These are phyloP conservation scores for Fusarium falciforme DNA, from an alignment of 2,329 filamentous ascomycete genomes.

Conservation along the genomic window DNA sequence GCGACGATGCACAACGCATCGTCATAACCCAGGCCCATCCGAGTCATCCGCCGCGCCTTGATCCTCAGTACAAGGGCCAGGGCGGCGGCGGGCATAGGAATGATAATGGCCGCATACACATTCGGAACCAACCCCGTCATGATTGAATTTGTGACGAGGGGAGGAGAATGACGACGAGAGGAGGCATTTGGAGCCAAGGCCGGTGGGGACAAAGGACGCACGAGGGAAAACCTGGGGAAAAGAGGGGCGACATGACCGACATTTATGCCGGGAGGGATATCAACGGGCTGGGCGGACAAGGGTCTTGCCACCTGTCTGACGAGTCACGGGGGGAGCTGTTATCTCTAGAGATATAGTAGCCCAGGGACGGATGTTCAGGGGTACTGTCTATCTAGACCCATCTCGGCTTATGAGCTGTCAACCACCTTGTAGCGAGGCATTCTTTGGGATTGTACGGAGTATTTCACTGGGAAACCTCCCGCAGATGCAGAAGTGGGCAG, in stretches of 20 bases:
- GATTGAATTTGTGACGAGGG: not conserved
- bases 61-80: slow-evolving; percentile 29
- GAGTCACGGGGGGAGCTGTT: not conserved
- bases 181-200: slow-evolving; percentile 15
- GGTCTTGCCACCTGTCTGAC: slow-evolving; percentile 1
- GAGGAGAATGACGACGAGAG: not conserved
- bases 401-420: not conserved
- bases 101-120: slow-evolving; percentile 34
- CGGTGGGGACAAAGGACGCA: not conserved
- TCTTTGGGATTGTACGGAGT: not conserved
- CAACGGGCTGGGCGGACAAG: not conserved
- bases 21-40: slow-evolving; percentile 35
- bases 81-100: slow-evolving; percentile 32
- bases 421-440: not conserved
- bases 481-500: not conserved
- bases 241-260: slow-evolving; percentile 14
- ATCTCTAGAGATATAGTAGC: not conserved
- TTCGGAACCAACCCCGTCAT: slow-evolving; percentile 37
- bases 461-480: not conserved
- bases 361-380: not conserved
- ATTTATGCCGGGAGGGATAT: not conserved
- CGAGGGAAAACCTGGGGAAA: slow-evolving; percentile 11
- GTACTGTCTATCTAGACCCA: not conserved
- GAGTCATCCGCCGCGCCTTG: slow-evolving; percentile 37
- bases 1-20: slow-evolving; percentile 31